A percentile compares a stretch with the other conserved stretches of the same genome.
Conservation (phyloP, 148 eudicot species). For the Agrostemma githago region DNA sequence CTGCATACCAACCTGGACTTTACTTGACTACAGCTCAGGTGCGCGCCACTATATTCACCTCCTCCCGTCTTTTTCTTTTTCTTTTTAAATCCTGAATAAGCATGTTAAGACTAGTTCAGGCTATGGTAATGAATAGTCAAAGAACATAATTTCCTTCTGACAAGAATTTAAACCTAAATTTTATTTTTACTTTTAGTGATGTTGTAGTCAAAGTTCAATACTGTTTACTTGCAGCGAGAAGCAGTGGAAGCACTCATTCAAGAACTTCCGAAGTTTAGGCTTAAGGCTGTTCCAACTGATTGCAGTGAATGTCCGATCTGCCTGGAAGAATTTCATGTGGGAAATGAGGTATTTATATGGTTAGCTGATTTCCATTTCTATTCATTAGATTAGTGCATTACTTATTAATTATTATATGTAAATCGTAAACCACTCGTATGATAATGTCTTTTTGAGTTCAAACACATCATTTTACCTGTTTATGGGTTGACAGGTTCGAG, state of each 20-base stretch:
- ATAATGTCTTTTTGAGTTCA: neutral
- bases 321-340: conserved; percentile 86
- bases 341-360: conserved; percentile 63
- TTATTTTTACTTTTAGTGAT: neutral
- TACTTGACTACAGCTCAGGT: conserved; percentile 92
- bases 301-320: conserved; percentile 98
- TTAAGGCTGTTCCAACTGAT: conserved; percentile 92
- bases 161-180: neutral
- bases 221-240: conserved; percentile 54
- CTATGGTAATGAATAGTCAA: neutral
- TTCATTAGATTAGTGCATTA: neutral
- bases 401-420: too few species aligned
- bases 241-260: conserved; percentile 95
- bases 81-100: neutral
- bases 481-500: conserved; percentile 63
- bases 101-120: neutral
- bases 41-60: conserved; percentile 30
- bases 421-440: too few species aligned
- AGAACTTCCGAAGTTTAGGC: conserved; percentile 81
- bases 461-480: neutral
- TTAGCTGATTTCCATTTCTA: neutral
- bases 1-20: conserved; percentile 74
- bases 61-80: neutral
- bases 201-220: neutral
- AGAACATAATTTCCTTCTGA: neutral